A percentile compares a stretch with the other conserved stretches of the same genome.
Conservation (phyloP, 306 rosid species). For the Quercus mongolica region DNA sequence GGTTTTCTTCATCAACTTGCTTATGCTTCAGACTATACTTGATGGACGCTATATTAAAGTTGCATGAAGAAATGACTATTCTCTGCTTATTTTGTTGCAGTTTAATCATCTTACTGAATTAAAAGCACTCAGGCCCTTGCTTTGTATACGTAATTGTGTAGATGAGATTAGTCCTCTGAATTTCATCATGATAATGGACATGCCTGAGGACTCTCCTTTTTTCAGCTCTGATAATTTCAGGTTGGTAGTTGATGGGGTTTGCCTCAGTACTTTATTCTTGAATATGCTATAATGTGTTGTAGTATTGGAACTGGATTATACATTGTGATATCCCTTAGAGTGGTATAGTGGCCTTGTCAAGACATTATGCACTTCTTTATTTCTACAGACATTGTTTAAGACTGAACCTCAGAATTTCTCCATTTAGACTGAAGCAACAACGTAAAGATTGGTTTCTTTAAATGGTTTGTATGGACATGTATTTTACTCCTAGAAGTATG, state of each 20-base stretch:
- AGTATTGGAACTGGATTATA: background rate
- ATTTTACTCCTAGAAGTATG: background rate
- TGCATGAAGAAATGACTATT: slow-evolving; percentile 11
- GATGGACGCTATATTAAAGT: slow-evolving; percentile 8
- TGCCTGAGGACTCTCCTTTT: slow-evolving; percentile 59
- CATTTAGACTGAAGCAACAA: background rate
- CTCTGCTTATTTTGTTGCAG: slow-evolving; percentile 36
- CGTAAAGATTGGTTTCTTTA: background rate
- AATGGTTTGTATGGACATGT: background rate
- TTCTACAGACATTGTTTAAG: background rate
- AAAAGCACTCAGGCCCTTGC: slow-evolving; percentile 49
- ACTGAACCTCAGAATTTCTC: background rate
- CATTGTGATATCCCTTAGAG: background rate
- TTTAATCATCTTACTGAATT: slow-evolving; percentile 58
- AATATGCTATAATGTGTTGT: background rate
- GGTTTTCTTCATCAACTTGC: slow-evolving; percentile 1
- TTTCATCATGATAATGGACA: slow-evolving; percentile 54
- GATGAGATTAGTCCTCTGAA: slow-evolving; percentile 54
- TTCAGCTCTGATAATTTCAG: slow-evolving; percentile 62
- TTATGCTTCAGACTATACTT: slow-evolving; percentile 3
- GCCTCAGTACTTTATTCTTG: background rate
- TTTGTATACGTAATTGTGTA: slow-evolving; percentile 38
- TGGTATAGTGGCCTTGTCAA: background rate
- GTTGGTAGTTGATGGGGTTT: slow-evolving; percentile 31
- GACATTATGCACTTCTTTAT: background rate